Conservation (phyloP, 441 rosid genomes). For the Arabidopsis lyrata region DNA sequence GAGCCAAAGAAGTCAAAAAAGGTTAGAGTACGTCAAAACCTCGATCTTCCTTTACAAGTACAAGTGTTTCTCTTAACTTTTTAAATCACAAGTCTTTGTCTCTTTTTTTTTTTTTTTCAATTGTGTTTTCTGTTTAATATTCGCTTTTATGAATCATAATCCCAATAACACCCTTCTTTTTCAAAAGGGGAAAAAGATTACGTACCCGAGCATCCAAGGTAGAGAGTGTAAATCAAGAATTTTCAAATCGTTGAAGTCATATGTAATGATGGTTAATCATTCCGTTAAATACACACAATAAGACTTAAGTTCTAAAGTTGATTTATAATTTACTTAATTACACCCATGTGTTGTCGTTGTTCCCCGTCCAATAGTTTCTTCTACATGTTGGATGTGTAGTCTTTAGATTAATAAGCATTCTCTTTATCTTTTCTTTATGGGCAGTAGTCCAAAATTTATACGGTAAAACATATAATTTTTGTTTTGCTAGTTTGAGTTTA, state of each 20-base stretch:
- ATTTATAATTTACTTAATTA: slow-evolving; percentile 10
- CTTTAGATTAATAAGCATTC: slow-evolving; percentile 15
- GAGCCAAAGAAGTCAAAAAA: slow-evolving; percentile 45
- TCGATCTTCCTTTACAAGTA: slow-evolving; percentile 43
- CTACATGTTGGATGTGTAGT: slow-evolving; percentile 1
- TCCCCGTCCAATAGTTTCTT: slow-evolving; percentile 35
- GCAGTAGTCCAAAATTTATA: neutral
- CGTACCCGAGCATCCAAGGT: slow-evolving; percentile 36
- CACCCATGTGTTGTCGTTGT: slow-evolving; percentile 22
- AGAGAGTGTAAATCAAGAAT: slow-evolving; percentile 35
- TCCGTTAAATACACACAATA: slow-evolving; percentile 38
- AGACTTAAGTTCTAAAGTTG: slow-evolving; percentile 32
- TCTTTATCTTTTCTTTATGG: neutral
- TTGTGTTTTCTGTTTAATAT: slow-evolving; percentile 27
- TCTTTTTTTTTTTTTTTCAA: neutral
- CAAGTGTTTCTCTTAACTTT: slow-evolving; percentile 38
- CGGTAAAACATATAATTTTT: neutral
- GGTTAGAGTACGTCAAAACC: slow-evolving; percentile 45
- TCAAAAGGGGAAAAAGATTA: slow-evolving; percentile 23
- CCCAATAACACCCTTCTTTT: neutral
- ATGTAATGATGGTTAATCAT: slow-evolving; percentile 47
- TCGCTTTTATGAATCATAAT: slow-evolving; percentile 19
- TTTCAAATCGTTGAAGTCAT: slow-evolving; percentile 40
- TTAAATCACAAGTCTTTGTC: slow-evolving; percentile 31
- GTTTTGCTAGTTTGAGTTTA: too few species aligned